phyloP scores from a whole-genome alignment of 1,139 yeast species.

The Casaregolazyma lundiana region DNA sequence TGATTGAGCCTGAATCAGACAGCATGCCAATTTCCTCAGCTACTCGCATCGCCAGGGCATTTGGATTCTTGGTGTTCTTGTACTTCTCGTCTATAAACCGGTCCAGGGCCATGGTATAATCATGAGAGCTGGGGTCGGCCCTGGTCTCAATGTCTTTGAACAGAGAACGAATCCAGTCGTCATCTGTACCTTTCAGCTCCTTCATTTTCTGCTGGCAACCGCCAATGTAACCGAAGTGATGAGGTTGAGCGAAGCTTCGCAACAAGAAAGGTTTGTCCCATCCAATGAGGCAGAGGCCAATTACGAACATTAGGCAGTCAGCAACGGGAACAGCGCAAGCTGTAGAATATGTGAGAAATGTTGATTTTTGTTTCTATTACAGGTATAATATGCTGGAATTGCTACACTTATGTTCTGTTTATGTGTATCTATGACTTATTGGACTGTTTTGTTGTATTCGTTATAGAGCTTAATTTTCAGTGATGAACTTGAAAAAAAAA shows the following conservation, averaged over 20 bases:
- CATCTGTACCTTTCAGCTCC: background rate
- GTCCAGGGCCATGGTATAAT: constrained; percentile 2
- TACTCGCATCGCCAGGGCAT: constrained; percentile 52
- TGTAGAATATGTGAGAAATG: background rate
- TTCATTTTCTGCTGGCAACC: background rate
- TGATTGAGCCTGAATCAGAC: constrained; percentile 48
- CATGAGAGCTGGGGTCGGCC: background rate
- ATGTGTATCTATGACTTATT: background rate
- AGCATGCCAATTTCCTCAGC: constrained; percentile 53
- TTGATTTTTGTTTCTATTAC: background rate
- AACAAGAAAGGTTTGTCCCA: background rate
- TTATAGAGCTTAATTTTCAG: background rate
- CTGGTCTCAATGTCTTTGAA: constrained; percentile 8
- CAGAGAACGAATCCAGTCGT: constrained; percentile 6
- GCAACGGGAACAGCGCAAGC: background rate
- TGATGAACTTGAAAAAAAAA: background rate
- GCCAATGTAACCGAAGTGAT: no score
- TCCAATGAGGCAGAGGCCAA: background rate
- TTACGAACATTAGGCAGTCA: background rate
- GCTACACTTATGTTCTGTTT: no score
- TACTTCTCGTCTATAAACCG: constrained; percentile 22
- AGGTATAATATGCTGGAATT: no score
- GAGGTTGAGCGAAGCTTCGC: no score
- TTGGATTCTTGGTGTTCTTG: constrained; percentile 55
- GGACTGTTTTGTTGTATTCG: background rate